Conservation (phyloP, 768 basidiomycete genomes). For the Leucogyrophana mollusca region DNA sequence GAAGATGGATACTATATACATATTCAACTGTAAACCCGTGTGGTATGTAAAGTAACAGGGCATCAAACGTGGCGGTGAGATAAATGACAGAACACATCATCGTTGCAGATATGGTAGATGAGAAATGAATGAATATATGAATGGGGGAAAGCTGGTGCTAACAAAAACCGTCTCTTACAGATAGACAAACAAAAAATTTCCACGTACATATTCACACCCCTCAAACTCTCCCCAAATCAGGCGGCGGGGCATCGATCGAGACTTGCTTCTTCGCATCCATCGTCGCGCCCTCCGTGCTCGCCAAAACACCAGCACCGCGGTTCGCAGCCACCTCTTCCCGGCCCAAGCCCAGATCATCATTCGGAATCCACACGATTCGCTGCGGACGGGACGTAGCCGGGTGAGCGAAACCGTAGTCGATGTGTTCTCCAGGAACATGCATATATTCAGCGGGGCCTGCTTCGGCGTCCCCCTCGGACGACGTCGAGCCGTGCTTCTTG, state of each 20-base stretch:
- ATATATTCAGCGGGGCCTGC: constrained; percentile 1
- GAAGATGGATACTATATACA: too few species aligned
- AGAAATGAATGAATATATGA: too few species aligned
- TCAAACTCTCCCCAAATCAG: constrained; percentile 19
- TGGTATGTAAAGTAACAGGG: too few species aligned
- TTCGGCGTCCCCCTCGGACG: constrained; percentile 3
- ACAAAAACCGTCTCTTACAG: too few species aligned
- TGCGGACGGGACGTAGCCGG: constrained; percentile 78
- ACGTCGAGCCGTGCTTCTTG: not conserved
- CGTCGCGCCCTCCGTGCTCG: constrained; percentile 45
- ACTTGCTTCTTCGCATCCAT: constrained; percentile 67
- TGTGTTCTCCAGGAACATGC: constrained; percentile 1
- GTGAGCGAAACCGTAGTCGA: constrained; percentile 78
- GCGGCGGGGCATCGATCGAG: constrained; percentile 45
- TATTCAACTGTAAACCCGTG: too few species aligned
- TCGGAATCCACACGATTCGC: constrained; percentile 82
- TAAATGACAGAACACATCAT: too few species aligned
- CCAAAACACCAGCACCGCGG: constrained; percentile 48
- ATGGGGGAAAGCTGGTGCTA: too few species aligned
- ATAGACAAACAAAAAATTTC: too few species aligned
- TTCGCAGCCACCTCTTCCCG: constrained; percentile 61
- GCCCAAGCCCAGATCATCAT: constrained; percentile 64
- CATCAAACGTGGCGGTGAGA: too few species aligned
- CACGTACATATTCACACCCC: not conserved
- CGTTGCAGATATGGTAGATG: too few species aligned